Conservation (phyloP, 75 land plant species). For the Cunninghamia lanceolata region DNA sequence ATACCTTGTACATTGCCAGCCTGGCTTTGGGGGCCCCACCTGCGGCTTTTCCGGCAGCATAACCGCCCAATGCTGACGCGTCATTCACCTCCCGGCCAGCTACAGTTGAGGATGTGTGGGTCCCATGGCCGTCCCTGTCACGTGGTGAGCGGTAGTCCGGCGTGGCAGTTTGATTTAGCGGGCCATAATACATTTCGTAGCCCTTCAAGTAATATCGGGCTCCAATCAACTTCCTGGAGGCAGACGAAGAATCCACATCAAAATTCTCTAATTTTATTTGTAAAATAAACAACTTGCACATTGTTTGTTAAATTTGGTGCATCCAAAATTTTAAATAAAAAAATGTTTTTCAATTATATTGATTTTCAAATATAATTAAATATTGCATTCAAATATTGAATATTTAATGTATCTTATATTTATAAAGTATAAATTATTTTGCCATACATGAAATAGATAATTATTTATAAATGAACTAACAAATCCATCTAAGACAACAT, state of each 20-base stretch:
- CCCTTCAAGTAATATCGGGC: constrained; percentile 66
- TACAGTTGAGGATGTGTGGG: constrained; percentile 80
- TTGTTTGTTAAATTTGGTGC: too few relatives aligned
- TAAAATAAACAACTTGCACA: too few relatives aligned
- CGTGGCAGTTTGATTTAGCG: constrained; percentile 38
- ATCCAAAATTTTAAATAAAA: too few relatives aligned
- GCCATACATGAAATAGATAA: too few relatives aligned
- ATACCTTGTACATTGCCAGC: constrained; percentile 76
- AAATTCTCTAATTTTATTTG: too few relatives aligned
- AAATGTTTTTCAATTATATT: too few relatives aligned
- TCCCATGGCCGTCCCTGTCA: constrained; percentile 81
- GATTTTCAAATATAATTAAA: too few relatives aligned
- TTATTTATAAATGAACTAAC: too few relatives aligned
- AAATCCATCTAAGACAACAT: too few relatives aligned
- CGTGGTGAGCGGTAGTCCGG: constrained; percentile 55
- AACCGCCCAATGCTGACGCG: constrained; percentile 59
- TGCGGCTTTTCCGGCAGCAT: constrained; percentile 49
- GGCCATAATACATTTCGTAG: constrained; percentile 57
- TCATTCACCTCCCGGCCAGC: constrained; percentile 45
- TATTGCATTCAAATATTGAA: too few relatives aligned
- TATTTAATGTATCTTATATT: too few relatives aligned
- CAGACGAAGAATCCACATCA: background rate
- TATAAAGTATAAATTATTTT: too few relatives aligned
- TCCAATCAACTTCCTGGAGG: constrained; percentile 74
- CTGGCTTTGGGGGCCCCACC: constrained; percentile 75